Percentiles rank a stretch among this genome's conserved stretches.
Conservation (phyloP, 768 basidiomycete genomes). For the Termitomyces bulborhizus region DNA sequence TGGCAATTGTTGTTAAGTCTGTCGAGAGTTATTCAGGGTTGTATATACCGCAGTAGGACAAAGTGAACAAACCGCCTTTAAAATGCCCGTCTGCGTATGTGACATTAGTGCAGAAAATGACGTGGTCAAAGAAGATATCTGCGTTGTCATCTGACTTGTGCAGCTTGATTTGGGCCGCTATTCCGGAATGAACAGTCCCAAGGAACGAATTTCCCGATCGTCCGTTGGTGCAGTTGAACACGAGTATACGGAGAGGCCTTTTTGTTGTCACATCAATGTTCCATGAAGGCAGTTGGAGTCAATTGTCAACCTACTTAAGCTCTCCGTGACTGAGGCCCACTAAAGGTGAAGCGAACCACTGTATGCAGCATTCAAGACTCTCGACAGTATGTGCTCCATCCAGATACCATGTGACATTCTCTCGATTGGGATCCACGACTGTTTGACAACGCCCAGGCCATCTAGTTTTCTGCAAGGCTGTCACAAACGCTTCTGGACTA, state of each 20-base stretch:
- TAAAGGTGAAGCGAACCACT: slow-evolving; percentile 77
- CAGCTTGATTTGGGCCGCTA: slow-evolving; percentile 38
- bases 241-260: slow-evolving; percentile 48
- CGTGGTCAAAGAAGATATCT: slow-evolving; percentile 64
- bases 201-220: slow-evolving; percentile 77
- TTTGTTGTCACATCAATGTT: slow-evolving; percentile 12
- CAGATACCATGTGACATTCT: slow-evolving; percentile 72
- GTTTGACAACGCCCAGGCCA: slow-evolving; percentile 98
- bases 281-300: background rate
- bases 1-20: slow-evolving; percentile 77
- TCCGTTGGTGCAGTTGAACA: slow-evolving; percentile 95
- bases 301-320: slow-evolving; percentile 11
- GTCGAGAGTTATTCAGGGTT: background rate
- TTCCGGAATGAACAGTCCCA: slow-evolving; percentile 45
- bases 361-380: slow-evolving; percentile 77
- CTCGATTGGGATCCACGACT: slow-evolving; percentile 52
- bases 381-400: slow-evolving; percentile 96
- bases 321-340: slow-evolving; percentile 35
- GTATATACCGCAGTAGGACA: background rate
- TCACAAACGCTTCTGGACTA: slow-evolving; percentile 41
- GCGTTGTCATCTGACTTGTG: slow-evolving; percentile 31
- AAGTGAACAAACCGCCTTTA: slow-evolving; percentile 69
- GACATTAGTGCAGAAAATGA: slow-evolving; percentile 95
- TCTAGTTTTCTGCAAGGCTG: slow-evolving; percentile 59
- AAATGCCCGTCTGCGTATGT: slow-evolving; percentile 87